Evolutionary conservation across 352 stramenopile genomes (phyloP), one percentile per base, ranked within the genome.

Genomic region (Peronosclerospora sorghi): DNA sequence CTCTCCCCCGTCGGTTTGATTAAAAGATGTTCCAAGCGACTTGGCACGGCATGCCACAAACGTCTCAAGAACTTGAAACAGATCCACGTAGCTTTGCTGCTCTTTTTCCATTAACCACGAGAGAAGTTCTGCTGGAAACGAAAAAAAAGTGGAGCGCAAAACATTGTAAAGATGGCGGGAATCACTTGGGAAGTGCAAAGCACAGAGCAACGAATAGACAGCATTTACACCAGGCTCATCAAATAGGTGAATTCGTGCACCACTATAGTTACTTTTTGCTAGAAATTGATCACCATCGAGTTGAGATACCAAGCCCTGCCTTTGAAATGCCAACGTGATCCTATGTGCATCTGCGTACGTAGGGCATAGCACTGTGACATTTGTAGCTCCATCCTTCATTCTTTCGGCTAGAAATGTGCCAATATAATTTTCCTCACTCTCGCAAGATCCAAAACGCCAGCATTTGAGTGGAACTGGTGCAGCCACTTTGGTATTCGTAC

Each of bases 91-190:
- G 23, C 56, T 80, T 12, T 50, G 59, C 18, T 67, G 56, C 29
- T 85, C 61, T 24, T 67, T 70, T 34, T 83, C 69, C 72, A 89
- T 84, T 12, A 89, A 44, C 35, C 54, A 56, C 4, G 73, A 85
- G 1, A 89, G 44, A 8, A 84, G 32, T 17, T 70, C 48, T 2
- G 71, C 45, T 12, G 77, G 62, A n/a, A 89, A 72, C 14, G 37
- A 48, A 37, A 86, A 68, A 35, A 57, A 79, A 8, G 72, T 59
- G 9, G 77, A 89, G 2, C 77, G 72, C 15, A 89, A 51, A 5
- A 89, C 61, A 32, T 86, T 86, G 58, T 89, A 89, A 8, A 89
- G 41, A 36, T 86, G 68, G 8, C 69, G 69, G 8, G 77, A 82
- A 38, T 89, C 73, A 28, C 61, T 84, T 0, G 77, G 73, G 28